These are phyloP conservation scores for Cardamine occulta DNA, from an alignment of 345 rosid species.

Conservation along the genomic window DNA sequence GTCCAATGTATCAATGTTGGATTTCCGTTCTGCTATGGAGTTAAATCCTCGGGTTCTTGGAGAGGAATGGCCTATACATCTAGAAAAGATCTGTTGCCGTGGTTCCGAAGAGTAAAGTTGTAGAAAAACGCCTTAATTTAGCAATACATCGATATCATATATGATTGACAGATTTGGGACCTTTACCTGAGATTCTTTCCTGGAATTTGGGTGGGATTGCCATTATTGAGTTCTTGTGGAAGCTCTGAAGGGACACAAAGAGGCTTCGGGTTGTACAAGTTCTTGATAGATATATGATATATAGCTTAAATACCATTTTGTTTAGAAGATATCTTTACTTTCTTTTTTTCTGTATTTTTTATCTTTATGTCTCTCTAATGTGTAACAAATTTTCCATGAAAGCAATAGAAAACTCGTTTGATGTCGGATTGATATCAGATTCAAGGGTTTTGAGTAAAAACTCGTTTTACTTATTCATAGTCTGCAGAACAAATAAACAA, in stretches of 20 bases:
- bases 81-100: slow-evolving; percentile 61
- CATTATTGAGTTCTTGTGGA: slow-evolving; percentile 29
- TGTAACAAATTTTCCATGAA: slow-evolving; percentile 42
- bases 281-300: slow-evolving; percentile 31
- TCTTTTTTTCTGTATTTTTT: slow-evolving; percentile 1
- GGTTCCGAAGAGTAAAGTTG: slow-evolving; percentile 50
- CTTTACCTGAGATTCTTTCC: slow-evolving; percentile 35
- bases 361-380: slow-evolving; percentile 13
- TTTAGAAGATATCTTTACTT: slow-evolving; percentile 34
- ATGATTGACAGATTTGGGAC: slow-evolving; percentile 30
- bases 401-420: slow-evolving; percentile 26
- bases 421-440: no score
- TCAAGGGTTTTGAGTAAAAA: no score
- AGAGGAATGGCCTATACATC: slow-evolving; percentile 66
- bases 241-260: slow-evolving; percentile 30
- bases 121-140: slow-evolving; percentile 5
- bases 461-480: background rate
- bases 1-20: slow-evolving; percentile 55
- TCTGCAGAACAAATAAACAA: background rate
- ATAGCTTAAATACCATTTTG: slow-evolving; percentile 32
- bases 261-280: slow-evolving; percentile 36
- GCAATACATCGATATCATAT: slow-evolving; percentile 18
- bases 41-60: slow-evolving; percentile 77
- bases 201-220: slow-evolving; percentile 26
- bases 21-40: slow-evolving; percentile 70